Evolutionary conservation across 208 protist species (phyloP).

Genomic region (Borovskyia barvae): DNA sequence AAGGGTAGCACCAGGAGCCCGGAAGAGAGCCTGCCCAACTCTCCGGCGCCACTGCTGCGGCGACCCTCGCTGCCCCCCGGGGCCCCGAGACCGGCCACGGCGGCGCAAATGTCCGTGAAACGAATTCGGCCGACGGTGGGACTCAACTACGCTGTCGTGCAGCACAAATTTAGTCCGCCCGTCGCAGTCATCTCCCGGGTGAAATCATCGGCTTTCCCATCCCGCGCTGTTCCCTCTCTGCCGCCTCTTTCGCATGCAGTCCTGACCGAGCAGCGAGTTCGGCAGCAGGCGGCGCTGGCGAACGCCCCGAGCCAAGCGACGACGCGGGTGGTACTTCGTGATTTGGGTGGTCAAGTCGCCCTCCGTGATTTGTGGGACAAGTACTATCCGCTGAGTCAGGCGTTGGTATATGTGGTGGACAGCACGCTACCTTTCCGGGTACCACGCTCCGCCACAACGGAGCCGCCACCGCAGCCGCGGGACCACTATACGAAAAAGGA

Average conservation of each 20-base stretch:
- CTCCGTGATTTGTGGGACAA: slow-evolving; percentile 94
- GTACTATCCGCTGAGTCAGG: slow-evolving; percentile 95
- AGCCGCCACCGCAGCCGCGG: not conserved
- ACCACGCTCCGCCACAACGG: not conserved
- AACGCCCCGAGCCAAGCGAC: slow-evolving; percentile 15
- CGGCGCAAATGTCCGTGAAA: slow-evolving; percentile 35
- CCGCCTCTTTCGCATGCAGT: slow-evolving; percentile 18
- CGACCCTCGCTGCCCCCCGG: slow-evolving; percentile 9
- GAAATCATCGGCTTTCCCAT: slow-evolving; percentile 84
- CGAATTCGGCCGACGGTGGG: slow-evolving; percentile 97
- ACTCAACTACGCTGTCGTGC: slow-evolving; percentile 95
- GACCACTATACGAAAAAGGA: slow-evolving; percentile 23
- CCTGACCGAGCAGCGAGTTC: slow-evolving; percentile 4
- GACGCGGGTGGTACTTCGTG: slow-evolving; percentile 90
- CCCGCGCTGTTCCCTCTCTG: slow-evolving; percentile 33
- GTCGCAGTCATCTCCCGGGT: slow-evolving; percentile 5
- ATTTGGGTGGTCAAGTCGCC: slow-evolving; percentile 95
- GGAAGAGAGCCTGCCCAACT: slow-evolving; percentile 91
- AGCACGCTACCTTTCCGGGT: slow-evolving; percentile 23
- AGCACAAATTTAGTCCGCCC: slow-evolving; percentile 55
- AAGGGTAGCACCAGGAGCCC: too few relatives aligned
- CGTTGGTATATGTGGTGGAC: slow-evolving; percentile 94
- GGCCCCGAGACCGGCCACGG: slow-evolving; percentile 20
- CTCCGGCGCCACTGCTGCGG: not conserved
- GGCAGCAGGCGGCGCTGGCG: slow-evolving; percentile 9